Evolutionary conservation across 352 stramenopile species (phyloP).

Genomic region (Halophytophthora polymorphica): DNA sequence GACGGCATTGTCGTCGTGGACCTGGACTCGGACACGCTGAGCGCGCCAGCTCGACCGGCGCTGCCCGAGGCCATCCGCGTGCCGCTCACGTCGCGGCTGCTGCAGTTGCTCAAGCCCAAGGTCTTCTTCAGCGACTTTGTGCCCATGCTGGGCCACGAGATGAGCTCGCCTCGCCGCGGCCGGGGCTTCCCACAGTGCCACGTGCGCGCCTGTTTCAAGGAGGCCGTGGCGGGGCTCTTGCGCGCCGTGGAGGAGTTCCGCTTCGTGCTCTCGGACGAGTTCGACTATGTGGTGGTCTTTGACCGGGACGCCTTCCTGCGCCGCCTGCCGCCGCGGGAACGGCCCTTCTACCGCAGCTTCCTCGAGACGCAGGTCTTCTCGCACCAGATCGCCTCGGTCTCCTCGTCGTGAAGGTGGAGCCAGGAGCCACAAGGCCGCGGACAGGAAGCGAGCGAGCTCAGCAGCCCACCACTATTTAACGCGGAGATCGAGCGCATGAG

Average conservation of each 20-base stretch:
- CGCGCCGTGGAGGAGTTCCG: slow-evolving; percentile 70
- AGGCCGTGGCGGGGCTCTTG: slow-evolving; percentile 48
- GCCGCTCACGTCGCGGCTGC: slow-evolving; percentile 41
- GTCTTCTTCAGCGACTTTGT: slow-evolving; percentile 79
- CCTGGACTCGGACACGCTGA: slow-evolving; percentile 62
- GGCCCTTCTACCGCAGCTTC: slow-evolving; percentile 74
- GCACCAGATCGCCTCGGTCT: slow-evolving; percentile 73
- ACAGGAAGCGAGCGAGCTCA: background rate
- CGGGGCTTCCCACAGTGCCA: slow-evolving; percentile 51
- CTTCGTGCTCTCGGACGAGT: slow-evolving; percentile 85
- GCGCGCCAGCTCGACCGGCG: slow-evolving; percentile 30
- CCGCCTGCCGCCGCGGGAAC: slow-evolving; percentile 44
- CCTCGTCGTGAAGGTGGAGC: slow-evolving; percentile 19
- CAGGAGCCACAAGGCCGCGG: background rate
- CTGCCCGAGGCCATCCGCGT: slow-evolving; percentile 44
- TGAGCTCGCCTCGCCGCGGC: slow-evolving; percentile 16
- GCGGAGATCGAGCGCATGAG: no score
- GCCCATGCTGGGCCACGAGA: slow-evolving; percentile 46
- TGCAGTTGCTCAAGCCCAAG: slow-evolving; percentile 69
- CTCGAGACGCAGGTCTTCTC: slow-evolving; percentile 86
- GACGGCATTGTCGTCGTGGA: slow-evolving; percentile 74
- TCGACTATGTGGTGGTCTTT: slow-evolving; percentile 86
- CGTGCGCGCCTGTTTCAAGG: slow-evolving; percentile 59
- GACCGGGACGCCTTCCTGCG: slow-evolving; percentile 69
- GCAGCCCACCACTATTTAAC: background rate